A percentile compares a stretch with the other conserved stretches of the same genome.
These are phyloP conservation scores for Podila epigama DNA, from an alignment of 192 early-diverging fungal genomes.

Conservation along the genomic window DNA sequence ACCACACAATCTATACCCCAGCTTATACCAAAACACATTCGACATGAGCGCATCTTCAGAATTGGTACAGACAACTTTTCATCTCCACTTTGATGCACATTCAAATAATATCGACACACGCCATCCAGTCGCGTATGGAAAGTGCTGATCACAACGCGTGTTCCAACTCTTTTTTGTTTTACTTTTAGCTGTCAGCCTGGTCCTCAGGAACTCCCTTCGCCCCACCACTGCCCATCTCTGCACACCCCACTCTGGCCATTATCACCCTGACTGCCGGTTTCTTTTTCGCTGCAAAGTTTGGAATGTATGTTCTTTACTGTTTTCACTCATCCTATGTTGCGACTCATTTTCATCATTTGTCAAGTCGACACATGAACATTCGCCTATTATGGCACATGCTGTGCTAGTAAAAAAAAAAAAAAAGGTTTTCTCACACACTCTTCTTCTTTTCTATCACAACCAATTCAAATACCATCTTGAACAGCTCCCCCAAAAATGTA, in stretches of 20 bases:
- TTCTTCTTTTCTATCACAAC: too few relatives aligned
- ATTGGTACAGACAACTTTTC: not conserved
- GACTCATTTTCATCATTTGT: too few relatives aligned
- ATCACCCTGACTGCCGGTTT: conserved; percentile 22
- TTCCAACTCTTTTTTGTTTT: not conserved
- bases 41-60: not conserved
- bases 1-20: too few relatives aligned
- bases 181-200: conserved; percentile 31
- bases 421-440: too few relatives aligned
- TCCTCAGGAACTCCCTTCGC: conserved; percentile 30
- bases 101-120: not conserved
- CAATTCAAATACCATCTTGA: not conserved
- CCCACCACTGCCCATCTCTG: conserved; percentile 23
- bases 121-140: too few relatives aligned
- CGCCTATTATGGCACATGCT: too few relatives aligned
- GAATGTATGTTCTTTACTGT: conserved; percentile 11
- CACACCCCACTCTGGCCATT: conserved; percentile 21
- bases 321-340: too few relatives aligned
- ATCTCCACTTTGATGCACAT: not conserved
- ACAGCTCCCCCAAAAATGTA: not conserved
- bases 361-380: too few relatives aligned
- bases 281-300: conserved; percentile 45
- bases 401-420: too few relatives aligned
- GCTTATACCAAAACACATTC: not conserved
- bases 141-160: not conserved